A percentile compares a stretch with the other conserved stretches of the same genome.
Conservation (phyloP, 2,329 filamentous ascomycete genomes). For the Colletotrichum sp. region DNA sequence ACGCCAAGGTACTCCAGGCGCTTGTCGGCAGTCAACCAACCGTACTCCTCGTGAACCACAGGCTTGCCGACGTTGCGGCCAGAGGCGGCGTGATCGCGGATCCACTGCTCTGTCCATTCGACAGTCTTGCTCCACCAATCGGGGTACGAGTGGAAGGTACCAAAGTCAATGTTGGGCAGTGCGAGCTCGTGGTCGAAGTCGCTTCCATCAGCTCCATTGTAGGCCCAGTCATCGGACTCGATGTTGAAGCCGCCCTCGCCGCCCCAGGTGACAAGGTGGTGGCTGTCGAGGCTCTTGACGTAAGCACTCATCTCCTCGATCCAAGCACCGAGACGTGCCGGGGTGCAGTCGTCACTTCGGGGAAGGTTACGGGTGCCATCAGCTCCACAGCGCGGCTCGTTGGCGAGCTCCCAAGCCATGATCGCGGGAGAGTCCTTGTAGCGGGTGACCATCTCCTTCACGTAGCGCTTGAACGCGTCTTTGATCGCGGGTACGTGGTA, state of each 20-base stretch:
- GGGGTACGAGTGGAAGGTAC: conserved; percentile 60
- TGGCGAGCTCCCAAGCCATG: conserved; percentile 72
- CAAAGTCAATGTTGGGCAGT: conserved; percentile 56
- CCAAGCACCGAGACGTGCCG: conserved; percentile 51
- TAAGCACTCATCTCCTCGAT: conserved; percentile 59
- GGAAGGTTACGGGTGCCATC: conserved; percentile 51
- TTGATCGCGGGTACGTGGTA: conserved; percentile 56
- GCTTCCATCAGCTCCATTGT: conserved; percentile 54
- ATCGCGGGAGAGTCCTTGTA: conserved; percentile 65
- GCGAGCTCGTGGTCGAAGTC: conserved; percentile 58
- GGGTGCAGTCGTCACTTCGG: conserved; percentile 40
- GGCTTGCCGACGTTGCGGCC: conserved; percentile 51
- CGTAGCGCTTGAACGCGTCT: conserved; percentile 60
- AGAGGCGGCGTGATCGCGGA: conserved; percentile 55
- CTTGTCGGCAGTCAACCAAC: conserved; percentile 56
- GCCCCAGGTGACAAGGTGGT: conserved; percentile 61
- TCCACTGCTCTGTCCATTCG: conserved; percentile 59
- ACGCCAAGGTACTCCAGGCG: conserved; percentile 50
- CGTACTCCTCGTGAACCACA: conserved; percentile 61
- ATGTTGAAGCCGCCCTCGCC: conserved; percentile 64
- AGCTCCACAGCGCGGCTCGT: conserved; percentile 61
- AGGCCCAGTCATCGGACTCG: conserved; percentile 46
- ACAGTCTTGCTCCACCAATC: conserved; percentile 60
- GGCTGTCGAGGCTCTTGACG: conserved; percentile 55
- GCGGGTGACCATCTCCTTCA: conserved; percentile 61